Base-by-base conservation (phyloP, 2,329 filamentous ascomycete species). In the Didymella arachidicola region DNA sequence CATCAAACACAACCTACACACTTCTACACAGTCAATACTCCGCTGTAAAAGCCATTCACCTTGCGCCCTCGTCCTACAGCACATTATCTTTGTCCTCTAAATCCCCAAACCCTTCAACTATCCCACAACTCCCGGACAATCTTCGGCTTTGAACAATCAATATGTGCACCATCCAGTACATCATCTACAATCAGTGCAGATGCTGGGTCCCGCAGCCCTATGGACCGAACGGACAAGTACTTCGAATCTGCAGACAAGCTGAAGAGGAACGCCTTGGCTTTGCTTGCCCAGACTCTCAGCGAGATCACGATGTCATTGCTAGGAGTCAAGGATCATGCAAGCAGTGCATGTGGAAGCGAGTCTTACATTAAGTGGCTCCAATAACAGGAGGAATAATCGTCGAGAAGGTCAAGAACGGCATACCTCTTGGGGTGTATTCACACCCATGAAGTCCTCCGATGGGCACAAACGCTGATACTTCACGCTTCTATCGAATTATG, bases 131-230 rank as follows among this genome's bases (percentile, higher is more conserved):
- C n/a, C 38, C 16, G 27, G 16, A 22, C 41, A 3, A 4, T 36
- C 45, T 39, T 16, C 14, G 18, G n/a, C 22, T 32, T 18, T 7
- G 7, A 12, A 11, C 14, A 29, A 19, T 19, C 57, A 68, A 48
- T 6, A 57, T 75, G 72, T 75, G 72, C 59, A 68, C 65, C 49
- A 72, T 75, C 12, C 58, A 69, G 16, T 75, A 75, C 57, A 74
- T 71, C 22, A 60, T 75, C 45, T 67, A 74, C 53, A 56, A 64
- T 32, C 26, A 36, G 43, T 75, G 72, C 59, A 65, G 67, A 42
- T 70, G 73, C 61, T 75, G 72, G 72, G 62, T 74, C 12, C 64
- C 71, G 19, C 71, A 73, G 41, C 71, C 71, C 2, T 61, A 68
- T 46, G 65, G 62, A 12, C 64, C 65, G 22, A 70, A 70, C 48